Evolutionary conservation across 371 early-diverging fungal genomes (phyloP).

Genomic region (Mortierella sp.): DNA sequence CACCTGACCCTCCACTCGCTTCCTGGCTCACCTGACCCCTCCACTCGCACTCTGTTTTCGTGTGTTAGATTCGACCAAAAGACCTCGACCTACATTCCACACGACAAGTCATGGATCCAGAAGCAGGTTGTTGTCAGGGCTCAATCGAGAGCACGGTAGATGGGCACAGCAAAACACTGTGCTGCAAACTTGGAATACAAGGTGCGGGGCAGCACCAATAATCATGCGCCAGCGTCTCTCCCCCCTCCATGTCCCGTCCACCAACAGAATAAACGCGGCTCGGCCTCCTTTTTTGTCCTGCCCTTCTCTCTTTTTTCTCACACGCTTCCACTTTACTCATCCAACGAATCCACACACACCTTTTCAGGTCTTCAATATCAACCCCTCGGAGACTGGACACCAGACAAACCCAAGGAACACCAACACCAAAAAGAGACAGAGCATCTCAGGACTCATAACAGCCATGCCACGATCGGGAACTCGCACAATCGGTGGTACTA

Average conservation of each 20-base stretch:
- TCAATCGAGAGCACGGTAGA: slow-evolving; percentile 43
- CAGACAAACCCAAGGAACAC: too few species aligned
- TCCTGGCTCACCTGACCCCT: neutral
- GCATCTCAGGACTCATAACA: too few species aligned
- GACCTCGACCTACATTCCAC: slow-evolving; percentile 43
- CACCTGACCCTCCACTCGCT: neutral
- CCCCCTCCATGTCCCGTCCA: neutral
- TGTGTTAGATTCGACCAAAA: slow-evolving; percentile 32
- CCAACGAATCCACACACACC: too few species aligned
- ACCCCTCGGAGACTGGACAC: too few species aligned
- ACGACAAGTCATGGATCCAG: slow-evolving; percentile 53
- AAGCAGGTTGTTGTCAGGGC: slow-evolving; percentile 49
- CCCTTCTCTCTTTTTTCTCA: too few species aligned
- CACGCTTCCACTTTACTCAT: too few species aligned
- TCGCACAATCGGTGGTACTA: neutral
- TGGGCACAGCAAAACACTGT: neutral
- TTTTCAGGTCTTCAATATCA: too few species aligned
- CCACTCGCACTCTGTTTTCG: neutral
- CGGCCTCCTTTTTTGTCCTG: too few species aligned
- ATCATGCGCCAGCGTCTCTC: neutral
- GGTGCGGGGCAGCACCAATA: neutral
- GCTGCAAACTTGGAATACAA: neutral
- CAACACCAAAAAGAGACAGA: too few species aligned
- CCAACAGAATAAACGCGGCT: neutral
- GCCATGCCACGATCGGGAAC: neutral